Evolutionary conservation across 108 stramenopile genomes (phyloP), one percentile per base, ranked within the genome.

Genomic region (Stephanodiscus minutulus): DNA sequence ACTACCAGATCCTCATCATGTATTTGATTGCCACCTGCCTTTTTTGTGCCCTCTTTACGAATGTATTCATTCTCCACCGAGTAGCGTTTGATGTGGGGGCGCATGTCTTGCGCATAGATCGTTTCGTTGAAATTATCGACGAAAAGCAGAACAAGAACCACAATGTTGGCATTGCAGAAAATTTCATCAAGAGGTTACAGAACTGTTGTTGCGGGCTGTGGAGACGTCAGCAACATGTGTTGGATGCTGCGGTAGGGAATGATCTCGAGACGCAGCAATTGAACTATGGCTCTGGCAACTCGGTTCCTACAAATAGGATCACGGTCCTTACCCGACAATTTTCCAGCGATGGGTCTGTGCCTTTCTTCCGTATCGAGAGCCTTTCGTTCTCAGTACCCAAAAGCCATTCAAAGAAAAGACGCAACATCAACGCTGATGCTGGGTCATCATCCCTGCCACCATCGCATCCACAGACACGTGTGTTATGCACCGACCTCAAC

Each of bases 1-100:
- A 79, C 54, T 97, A 96, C 77, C 97, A 97, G 81, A 82, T 93
- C 46, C 74, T 96, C 18, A 96, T 97, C 46, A 82, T 86, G 41
- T 95, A 89, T 54, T 81, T 96, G 64, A 93, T 96, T 44, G 79
- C 85, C 9, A 81, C 48, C 72, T 84, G 67, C 68, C 82, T 22
- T 44, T 74, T 81, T 55, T 56, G 52, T 18, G 64, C 68, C 2
- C 62, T 81, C 2, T 70, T 70, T 49, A 66, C 66, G 57, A 81
- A 85, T 57, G 36, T 85, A 18, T 87, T 60, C 50, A 48, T 88
- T 11, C 62, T 78, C 9, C 73, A 87, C 10, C 66, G 76, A 5
- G 71, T 86, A 20, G 87, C 80, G 43, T 92, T 92, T 64, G 88
- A 92, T 56, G 46, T 65, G 5, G 81, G 76, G 0, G 65, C 48